Conservation (phyloP, 225 moss, liverwort and hornwort genomes). For the Antitrichia curtipendula region DNA sequence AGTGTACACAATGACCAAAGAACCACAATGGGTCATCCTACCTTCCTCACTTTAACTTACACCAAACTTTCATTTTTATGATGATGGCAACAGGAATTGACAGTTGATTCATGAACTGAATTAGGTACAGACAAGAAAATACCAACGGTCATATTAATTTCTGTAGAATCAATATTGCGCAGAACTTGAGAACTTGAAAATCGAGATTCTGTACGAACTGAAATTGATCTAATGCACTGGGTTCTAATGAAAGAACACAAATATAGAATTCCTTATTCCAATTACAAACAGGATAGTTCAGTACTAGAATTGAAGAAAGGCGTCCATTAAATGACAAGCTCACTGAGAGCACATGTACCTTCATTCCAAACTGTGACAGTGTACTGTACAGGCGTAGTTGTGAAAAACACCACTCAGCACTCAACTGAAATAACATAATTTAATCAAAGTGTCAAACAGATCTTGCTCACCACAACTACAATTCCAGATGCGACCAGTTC, state of each 20-base stretch:
- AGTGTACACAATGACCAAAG: background rate
- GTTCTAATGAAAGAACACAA: background rate
- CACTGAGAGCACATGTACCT: background rate
- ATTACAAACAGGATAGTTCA: background rate
- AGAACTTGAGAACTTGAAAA: background rate
- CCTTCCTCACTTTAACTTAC: background rate
- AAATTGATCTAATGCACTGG: background rate
- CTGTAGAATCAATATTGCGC: background rate
- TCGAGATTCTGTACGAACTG: background rate
- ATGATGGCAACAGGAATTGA: background rate
- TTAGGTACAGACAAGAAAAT: background rate
- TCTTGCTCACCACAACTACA: background rate
- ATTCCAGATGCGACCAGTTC: background rate
- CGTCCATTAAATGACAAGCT: background rate
- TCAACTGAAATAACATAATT: background rate
- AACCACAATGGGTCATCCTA: background rate
- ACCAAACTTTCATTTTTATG: background rate
- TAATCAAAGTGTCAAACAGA: background rate
- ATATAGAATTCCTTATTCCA: background rate
- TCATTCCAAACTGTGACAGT: background rate
- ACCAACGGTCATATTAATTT: background rate
- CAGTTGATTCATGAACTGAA: background rate
- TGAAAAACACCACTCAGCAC: background rate
- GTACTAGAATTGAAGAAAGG: background rate
- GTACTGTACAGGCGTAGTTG: background rate